phyloP scores from a whole-genome alignment of 805 yeast species.

The Pichia californica region DNA sequence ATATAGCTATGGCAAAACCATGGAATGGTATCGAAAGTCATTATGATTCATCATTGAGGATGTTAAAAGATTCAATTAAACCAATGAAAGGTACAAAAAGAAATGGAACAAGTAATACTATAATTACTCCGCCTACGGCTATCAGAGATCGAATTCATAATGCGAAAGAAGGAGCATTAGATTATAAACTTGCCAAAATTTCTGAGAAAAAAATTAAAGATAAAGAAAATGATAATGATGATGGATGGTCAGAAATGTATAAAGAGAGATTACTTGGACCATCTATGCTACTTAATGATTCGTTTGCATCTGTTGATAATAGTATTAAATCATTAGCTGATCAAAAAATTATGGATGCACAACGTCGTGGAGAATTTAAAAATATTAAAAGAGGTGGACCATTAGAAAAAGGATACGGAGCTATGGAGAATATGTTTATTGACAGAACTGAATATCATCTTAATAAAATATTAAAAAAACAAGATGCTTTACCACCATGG shows the following conservation, averaged over 20 bases:
- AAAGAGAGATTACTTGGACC: slow-evolving; percentile 60
- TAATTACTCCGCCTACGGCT: slow-evolving; percentile 6
- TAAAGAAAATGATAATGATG: slow-evolving; percentile 21
- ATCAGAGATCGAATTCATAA: slow-evolving; percentile 38
- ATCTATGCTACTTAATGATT: slow-evolving; percentile 37
- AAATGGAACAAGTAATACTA: not conserved
- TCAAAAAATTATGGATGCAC: slow-evolving; percentile 68
- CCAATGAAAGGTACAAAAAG: slow-evolving; percentile 23
- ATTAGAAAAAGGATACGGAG: slow-evolving; percentile 32
- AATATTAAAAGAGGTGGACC: slow-evolving; percentile 62
- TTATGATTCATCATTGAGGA: slow-evolving; percentile 42
- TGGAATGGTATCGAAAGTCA: slow-evolving; percentile 54
- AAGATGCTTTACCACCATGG: slow-evolving; percentile 87
- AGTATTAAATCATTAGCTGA: slow-evolving; percentile 65
- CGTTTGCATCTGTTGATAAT: slow-evolving; percentile 40
- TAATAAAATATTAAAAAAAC: slow-evolving; percentile 68
- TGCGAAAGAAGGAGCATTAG: slow-evolving; percentile 63
- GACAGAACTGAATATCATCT: slow-evolving; percentile 72
- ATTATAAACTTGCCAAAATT: slow-evolving; percentile 48
- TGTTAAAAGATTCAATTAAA: slow-evolving; percentile 48
- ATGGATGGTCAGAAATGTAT: slow-evolving; percentile 53
- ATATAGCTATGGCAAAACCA: slow-evolving; percentile 44
- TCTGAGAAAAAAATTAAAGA: slow-evolving; percentile 17
- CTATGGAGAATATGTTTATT: slow-evolving; percentile 43
- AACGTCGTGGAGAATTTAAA: slow-evolving; percentile 61